Evolutionary conservation across 2,329 filamentous ascomycete species (phyloP).

Genomic region (Colletotrichum sublineola): DNA sequence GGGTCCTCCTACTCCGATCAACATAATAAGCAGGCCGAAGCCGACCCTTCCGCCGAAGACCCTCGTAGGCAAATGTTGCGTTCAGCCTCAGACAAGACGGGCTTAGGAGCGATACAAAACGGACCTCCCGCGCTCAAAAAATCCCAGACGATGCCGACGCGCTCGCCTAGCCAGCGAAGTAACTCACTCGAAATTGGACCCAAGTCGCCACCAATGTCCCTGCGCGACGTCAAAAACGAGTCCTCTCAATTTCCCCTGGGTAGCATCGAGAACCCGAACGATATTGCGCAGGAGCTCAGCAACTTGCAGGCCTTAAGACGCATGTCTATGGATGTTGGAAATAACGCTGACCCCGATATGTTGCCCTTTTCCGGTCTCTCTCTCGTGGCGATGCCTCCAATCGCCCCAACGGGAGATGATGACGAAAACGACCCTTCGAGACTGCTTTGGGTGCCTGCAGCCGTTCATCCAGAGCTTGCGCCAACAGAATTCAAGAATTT

Average conservation of each 20-base stretch:
- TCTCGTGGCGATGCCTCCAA: slow-evolving; percentile 77
- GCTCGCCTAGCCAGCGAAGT: slow-evolving; percentile 56
- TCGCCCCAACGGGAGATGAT: slow-evolving; percentile 78
- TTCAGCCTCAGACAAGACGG: slow-evolving; percentile 61
- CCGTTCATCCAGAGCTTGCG: slow-evolving; percentile 93
- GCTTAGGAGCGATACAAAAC: slow-evolving; percentile 47
- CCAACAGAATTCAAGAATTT: slow-evolving; percentile 98
- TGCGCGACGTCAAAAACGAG: slow-evolving; percentile 69
- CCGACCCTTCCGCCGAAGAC: slow-evolving; percentile 51
- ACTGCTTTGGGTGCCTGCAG: slow-evolving; percentile 94
- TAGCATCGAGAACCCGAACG: slow-evolving; percentile 89
- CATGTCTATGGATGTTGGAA: slow-evolving; percentile 95
- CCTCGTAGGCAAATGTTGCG: slow-evolving; percentile 58
- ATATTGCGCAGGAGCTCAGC: slow-evolving; percentile 91
- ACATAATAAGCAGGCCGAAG: slow-evolving; percentile 52
- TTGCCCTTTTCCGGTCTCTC: slow-evolving; percentile 77
- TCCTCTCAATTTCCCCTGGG: slow-evolving; percentile 86
- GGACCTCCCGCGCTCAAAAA: slow-evolving; percentile 55
- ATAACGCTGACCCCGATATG: slow-evolving; percentile 78
- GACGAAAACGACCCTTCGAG: slow-evolving; percentile 91
- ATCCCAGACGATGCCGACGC: slow-evolving; percentile 57
- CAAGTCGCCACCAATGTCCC: slow-evolving; percentile 65
- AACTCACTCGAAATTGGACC: slow-evolving; percentile 57
- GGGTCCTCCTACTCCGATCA: slow-evolving; percentile 66
- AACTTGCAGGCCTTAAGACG: slow-evolving; percentile 91